These are phyloP conservation scores for Mimosa bimucronata DNA, from an alignment of 306 rosid genomes.

Conservation along the genomic window DNA sequence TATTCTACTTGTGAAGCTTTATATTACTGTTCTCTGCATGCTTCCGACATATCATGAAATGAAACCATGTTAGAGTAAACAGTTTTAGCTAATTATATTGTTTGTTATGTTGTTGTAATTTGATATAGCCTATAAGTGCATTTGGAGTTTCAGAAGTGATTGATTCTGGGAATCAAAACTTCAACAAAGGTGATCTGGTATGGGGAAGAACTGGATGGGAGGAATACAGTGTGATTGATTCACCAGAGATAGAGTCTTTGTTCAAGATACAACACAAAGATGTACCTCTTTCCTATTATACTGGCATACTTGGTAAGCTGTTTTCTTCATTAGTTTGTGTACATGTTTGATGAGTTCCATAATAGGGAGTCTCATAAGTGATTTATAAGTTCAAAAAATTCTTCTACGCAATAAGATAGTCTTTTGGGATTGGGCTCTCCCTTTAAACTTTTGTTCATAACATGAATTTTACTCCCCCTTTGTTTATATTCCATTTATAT, in stretches of 20 bases:
- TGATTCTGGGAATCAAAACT: slow-evolving; percentile 19
- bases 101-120: not conserved
- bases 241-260: slow-evolving; percentile 14
- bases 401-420: too few species aligned
- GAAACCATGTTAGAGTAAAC: not conserved
- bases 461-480: not conserved
- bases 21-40: not conserved
- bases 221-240: slow-evolving; percentile 36
- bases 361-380: too few species aligned
- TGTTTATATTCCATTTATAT: not conserved
- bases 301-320: slow-evolving; percentile 54
- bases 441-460: too few species aligned
- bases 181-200: slow-evolving; percentile 17
- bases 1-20: not conserved
- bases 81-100: not conserved
- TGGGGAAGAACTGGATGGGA: slow-evolving; percentile 21
- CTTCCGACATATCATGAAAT: not conserved
- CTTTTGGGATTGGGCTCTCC: too few species aligned
- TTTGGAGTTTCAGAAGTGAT: slow-evolving; percentile 38
- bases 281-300: slow-evolving; percentile 57
- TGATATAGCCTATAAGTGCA: slow-evolving; percentile 48
- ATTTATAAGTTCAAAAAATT: too few species aligned
- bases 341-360: not conserved
- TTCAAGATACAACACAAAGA: slow-evolving; percentile 50
- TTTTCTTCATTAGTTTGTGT: not conserved